Evolutionary conservation across 1,139 yeast species (phyloP).

Genomic region (Scheffersomyces illinoinensis): DNA sequence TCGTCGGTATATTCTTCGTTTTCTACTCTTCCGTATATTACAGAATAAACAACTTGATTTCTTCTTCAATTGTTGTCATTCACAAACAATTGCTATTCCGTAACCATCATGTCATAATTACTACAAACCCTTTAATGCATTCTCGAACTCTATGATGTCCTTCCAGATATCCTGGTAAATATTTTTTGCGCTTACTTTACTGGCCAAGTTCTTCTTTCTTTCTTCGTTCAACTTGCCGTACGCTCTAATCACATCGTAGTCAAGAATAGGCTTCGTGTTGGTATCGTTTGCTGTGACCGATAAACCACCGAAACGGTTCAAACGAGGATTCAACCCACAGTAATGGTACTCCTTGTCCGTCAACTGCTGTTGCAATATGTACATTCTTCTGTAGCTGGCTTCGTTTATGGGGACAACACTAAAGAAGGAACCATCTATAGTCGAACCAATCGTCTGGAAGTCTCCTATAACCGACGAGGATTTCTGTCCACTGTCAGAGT

Average conservation of each 20-base stretch:
- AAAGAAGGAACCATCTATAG: conserved; percentile 77
- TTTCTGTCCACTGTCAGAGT: conserved; percentile 12
- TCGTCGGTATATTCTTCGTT: too few relatives aligned
- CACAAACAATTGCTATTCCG: not conserved
- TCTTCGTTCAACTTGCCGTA: conserved; percentile 60
- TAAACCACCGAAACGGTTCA: conserved; percentile 62
- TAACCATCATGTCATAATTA: not conserved
- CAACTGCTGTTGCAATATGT: conserved; percentile 84
- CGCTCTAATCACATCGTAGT: conserved; percentile 53
- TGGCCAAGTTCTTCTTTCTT: conserved; percentile 51
- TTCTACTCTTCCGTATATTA: too few relatives aligned
- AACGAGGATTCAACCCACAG: conserved; percentile 80
- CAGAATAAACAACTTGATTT: too few relatives aligned
- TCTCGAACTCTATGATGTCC: conserved; percentile 59
- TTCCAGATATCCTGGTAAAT: conserved; percentile 64
- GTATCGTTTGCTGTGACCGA: conserved; percentile 34
- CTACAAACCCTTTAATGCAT: conserved; percentile 31
- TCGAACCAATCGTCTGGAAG: conserved; percentile 66
- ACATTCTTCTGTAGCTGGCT: conserved; percentile 73
- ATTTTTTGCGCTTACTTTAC: conserved; percentile 56
- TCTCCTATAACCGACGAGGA: conserved; percentile 23
- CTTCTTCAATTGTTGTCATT: not conserved
- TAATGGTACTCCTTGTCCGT: conserved; percentile 71
- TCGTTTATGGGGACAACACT: conserved; percentile 78
- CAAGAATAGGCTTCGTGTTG: conserved; percentile 58